These are phyloP conservation scores for Mentha longifolia DNA, from an alignment of 257 asterid genomes.

Conservation along the genomic window DNA sequence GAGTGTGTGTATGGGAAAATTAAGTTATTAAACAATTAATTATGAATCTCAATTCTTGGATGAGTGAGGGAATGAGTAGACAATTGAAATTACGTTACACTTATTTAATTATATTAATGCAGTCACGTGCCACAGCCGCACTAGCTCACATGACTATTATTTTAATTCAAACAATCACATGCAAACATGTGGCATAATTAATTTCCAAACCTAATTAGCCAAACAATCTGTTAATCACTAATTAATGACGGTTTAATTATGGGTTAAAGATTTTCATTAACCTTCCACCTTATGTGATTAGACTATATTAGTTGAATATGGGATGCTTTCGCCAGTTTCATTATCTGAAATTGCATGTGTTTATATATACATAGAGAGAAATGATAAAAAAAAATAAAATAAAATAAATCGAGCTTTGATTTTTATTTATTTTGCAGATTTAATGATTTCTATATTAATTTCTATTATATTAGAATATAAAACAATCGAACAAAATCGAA, in stretches of 20 bases:
- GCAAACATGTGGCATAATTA: conserved; percentile 56
- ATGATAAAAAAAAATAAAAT: too few relatives aligned
- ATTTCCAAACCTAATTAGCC: conserved; percentile 30
- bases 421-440: too few relatives aligned
- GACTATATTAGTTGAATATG: neutral
- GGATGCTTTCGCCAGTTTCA: neutral
- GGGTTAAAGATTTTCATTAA: neutral
- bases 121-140: conserved; percentile 47
- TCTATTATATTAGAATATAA: too few relatives aligned
- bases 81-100: conserved; percentile 17
- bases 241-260: neutral
- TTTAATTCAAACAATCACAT: conserved; percentile 45
- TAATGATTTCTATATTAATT: too few relatives aligned
- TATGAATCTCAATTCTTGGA: conserved; percentile 46
- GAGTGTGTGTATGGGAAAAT: conserved; percentile 1
- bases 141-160: conserved; percentile 57
- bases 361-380: too few relatives aligned
- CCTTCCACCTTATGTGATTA: neutral
- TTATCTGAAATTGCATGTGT: too few relatives aligned
- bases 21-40: neutral
- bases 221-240: neutral
- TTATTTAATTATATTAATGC: conserved; percentile 33
- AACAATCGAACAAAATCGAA: too few relatives aligned
- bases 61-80: conserved; percentile 22
- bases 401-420: too few relatives aligned